Conservation (phyloP, 495 filamentous ascomycete genomes). For the Aspergillus heteromorphus region DNA sequence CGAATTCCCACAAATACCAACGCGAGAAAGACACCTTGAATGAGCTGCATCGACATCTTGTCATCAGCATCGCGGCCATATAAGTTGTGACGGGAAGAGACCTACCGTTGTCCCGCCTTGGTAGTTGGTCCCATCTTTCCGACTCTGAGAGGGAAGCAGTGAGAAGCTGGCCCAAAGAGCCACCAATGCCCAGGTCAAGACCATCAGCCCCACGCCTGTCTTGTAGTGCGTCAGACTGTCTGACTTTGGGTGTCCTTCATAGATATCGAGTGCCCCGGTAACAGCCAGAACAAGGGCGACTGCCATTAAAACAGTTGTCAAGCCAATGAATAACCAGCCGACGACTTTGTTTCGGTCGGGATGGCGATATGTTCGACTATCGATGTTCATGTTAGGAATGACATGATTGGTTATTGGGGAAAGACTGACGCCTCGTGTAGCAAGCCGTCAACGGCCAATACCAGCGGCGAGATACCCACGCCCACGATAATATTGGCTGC, state of each 20-base stretch:
- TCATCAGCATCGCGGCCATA: neutral
- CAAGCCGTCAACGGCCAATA: conserved; percentile 31
- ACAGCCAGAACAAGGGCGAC: conserved; percentile 7
- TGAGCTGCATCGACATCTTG: neutral
- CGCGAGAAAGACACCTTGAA: conserved; percentile 3
- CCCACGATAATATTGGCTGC: conserved; percentile 32
- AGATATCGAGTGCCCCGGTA: conserved; percentile 7
- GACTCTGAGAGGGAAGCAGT: conserved; percentile 8
- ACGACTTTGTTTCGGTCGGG: conserved; percentile 21
- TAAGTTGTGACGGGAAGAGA: neutral
- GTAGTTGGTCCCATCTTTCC: conserved; percentile 5
- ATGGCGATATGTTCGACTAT: conserved; percentile 13
- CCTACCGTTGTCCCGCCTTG: conserved; percentile 15
- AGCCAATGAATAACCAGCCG: conserved; percentile 19
- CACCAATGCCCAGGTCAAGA: conserved; percentile 29
- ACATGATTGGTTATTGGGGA: neutral
- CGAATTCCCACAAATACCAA: conserved; percentile 10
- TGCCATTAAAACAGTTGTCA: conserved; percentile 14
- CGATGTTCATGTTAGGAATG: neutral
- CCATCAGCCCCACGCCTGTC: conserved; percentile 26
- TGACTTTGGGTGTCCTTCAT: neutral
- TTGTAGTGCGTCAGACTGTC: conserved; percentile 18
- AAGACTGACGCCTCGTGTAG: conserved; percentile 37
- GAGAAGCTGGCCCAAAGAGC: conserved; percentile 17
- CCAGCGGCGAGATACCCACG: conserved; percentile 39